Evolutionary conservation across 352 stramenopile genomes (phyloP).

Genomic region (Phytophthora colocasiae): DNA sequence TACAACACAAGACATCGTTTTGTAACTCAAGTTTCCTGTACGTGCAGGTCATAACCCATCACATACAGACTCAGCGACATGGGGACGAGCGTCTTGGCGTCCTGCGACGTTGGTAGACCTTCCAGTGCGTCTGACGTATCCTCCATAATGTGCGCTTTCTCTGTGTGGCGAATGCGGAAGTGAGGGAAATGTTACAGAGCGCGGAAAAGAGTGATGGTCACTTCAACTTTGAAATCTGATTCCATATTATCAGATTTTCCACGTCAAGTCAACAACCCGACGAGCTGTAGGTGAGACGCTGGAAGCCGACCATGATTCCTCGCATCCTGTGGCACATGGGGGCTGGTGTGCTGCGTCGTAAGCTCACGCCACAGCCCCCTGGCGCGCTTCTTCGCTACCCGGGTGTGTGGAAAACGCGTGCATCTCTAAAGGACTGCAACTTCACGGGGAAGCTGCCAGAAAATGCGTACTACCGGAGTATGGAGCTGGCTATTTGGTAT

Average conservation of each 20-base stretch:
- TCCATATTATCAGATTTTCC: constrained; percentile 14
- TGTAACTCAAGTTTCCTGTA: constrained; percentile 5
- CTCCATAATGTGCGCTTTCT: constrained; percentile 2
- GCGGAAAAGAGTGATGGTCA: constrained; percentile 32
- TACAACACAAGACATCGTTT: constrained; percentile 16
- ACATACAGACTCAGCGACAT: constrained; percentile 45
- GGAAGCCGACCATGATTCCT: constrained; percentile 52
- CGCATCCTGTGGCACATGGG: constrained; percentile 80
- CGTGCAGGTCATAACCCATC: neutral
- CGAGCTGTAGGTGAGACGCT: too few species aligned
- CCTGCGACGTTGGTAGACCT: constrained; percentile 19
- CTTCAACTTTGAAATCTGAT: constrained; percentile 35
- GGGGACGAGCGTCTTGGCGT: constrained; percentile 33
- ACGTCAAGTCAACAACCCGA: constrained; percentile 2
- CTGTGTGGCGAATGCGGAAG: constrained; percentile 32
- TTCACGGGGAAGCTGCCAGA: constrained; percentile 59
- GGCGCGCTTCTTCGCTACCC: constrained; percentile 64
- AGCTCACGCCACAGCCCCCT: constrained; percentile 47
- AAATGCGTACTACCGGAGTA: constrained; percentile 75
- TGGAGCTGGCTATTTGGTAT: constrained; percentile 81
- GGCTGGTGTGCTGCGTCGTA: constrained; percentile 55
- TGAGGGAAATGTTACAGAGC: constrained; percentile 5
- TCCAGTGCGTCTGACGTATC: constrained; percentile 1
- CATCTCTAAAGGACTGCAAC: constrained; percentile 66
- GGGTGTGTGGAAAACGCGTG: constrained; percentile 58